A percentile compares a stretch with the other conserved stretches of the same genome.
These are phyloP conservation scores for Phaeomoniella chlamydospora DNA, from an alignment of 2,329 filamentous ascomycete genomes.

Conservation along the genomic window DNA sequence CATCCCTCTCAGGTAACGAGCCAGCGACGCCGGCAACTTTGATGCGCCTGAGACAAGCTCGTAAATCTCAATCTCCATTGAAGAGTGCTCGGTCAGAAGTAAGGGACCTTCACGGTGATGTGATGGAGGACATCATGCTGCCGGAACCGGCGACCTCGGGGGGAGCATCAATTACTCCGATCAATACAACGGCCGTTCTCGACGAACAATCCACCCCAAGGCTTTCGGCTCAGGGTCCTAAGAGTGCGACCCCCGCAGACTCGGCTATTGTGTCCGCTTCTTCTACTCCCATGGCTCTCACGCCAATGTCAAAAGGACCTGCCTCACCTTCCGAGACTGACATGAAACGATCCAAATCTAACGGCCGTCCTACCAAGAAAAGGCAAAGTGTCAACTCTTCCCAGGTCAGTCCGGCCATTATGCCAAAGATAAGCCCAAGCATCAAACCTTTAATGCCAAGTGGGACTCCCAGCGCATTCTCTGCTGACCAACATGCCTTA, in stretches of 20 bases:
- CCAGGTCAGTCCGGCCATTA: conserved; percentile 71
- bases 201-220: conserved; percentile 17
- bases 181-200: conserved; percentile 28
- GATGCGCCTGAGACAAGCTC: conserved; percentile 71
- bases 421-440: conserved; percentile 81
- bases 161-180: conserved; percentile 31
- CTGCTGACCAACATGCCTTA: conserved; percentile 49
- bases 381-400: conserved; percentile 55
- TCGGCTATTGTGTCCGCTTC: background rate
- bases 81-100: background rate
- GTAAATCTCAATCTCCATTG: conserved; percentile 22
- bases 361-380: conserved; percentile 48
- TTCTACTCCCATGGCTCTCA: background rate
- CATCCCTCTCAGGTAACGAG: conserved; percentile 11
- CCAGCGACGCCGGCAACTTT: conserved; percentile 78
- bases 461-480: conserved; percentile 28
- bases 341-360: conserved; percentile 9
- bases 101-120: conserved; percentile 15
- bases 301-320: background rate
- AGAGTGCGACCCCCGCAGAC: background rate
- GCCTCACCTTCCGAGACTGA: background rate
- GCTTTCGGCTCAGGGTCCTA: background rate
- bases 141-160: conserved; percentile 54
- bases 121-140: conserved; percentile 53
- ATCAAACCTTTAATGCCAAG: conserved; percentile 82